Evolutionary conservation across 441 rosid species (phyloP).

Genomic region (Dalechampia spathulata): DNA sequence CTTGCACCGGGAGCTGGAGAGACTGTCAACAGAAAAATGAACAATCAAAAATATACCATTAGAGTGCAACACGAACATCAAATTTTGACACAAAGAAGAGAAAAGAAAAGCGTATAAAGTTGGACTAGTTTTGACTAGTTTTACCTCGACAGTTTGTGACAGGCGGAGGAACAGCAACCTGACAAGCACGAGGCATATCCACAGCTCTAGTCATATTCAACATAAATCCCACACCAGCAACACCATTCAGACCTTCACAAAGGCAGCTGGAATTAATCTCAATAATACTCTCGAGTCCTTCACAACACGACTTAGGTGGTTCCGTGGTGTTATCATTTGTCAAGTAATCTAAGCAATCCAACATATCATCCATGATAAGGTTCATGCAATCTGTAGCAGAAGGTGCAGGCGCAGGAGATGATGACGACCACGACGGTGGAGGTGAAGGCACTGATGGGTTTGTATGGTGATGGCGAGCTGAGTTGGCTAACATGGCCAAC

Average conservation of each 20-base stretch:
- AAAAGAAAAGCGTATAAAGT: too few relatives aligned
- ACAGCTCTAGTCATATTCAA: constrained; percentile 24
- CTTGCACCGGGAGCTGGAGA: constrained; percentile 2
- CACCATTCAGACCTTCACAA: constrained; percentile 23
- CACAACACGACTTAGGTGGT: constrained; percentile 22
- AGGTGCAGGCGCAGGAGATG: constrained; percentile 4
- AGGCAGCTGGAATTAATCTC: constrained; percentile 17
- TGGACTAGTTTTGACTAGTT: too few relatives aligned
- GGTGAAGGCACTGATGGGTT: neutral
- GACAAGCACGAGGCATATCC: constrained; percentile 20
- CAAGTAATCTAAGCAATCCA: constrained; percentile 26
- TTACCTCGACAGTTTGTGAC: constrained; percentile 13
- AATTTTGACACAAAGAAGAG: too few relatives aligned
- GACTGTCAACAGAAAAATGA: neutral
- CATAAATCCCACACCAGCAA: constrained; percentile 19
- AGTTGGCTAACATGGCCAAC: neutral
- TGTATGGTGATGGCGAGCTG: neutral
- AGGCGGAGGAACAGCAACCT: constrained; percentile 13
- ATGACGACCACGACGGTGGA: neutral
- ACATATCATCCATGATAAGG: constrained; percentile 22
- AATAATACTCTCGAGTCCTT: constrained; percentile 22
- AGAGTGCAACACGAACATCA: too few relatives aligned
- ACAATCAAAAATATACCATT: neutral
- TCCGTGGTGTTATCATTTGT: neutral
- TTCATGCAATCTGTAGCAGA: constrained; percentile 3